Base-by-base conservation (phyloP, 371 early-diverging fungal genomes). In the Haplosporangium sp. region DNA sequence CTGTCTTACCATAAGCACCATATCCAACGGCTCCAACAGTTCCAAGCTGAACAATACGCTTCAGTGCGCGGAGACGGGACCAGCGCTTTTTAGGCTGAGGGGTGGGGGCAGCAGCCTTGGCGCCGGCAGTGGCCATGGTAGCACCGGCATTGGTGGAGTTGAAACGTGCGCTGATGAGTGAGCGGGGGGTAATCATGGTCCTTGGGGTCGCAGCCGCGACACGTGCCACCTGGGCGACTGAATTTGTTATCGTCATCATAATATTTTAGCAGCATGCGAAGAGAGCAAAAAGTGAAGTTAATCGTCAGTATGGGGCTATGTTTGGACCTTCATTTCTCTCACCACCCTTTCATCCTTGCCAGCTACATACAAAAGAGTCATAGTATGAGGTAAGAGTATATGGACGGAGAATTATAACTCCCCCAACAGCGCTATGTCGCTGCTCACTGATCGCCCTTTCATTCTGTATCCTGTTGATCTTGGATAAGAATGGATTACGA, bases 21-120 rank as follows among this genome's bases (percentile, higher is more conserved):
- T 82, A 83, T 45, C 67, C 82, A 40, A 81, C 42, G 46, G 48
- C 62, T 38, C 74, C 86, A 9, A 82, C 72, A 18, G 69, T 36
- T 68, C 84, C 82, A 38, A 83, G 69, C 70, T 86, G 83, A 54
- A 82, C 67, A 16, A 72, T 50, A 42, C 77, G 81, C 80, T 84
- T 86, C 23, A 83, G 37, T 38, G 72, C 66, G 53, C 79, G 79
- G 36, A 77, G 60, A 43, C 79, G 79, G n/a, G 79, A 72, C 79
- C 79, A 77, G 41, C 79, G 68, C 65, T 77, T 77, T 60, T 70
- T 66, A 37, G 71, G 68, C 20, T 62, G 67, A 23, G 79, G 79
- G 10, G 62, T 57, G 0, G 75, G 62, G 0, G 63, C 38, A 18
- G 66, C 53, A 41, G 62, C 38, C 18, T 63, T 57, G 14, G 55